A percentile compares a stretch with the other conserved stretches of the same genome.
These are phyloP conservation scores for Cercospora janseana DNA, from an alignment of 2,329 filamentous ascomycete genomes.

Conservation along the genomic window DNA sequence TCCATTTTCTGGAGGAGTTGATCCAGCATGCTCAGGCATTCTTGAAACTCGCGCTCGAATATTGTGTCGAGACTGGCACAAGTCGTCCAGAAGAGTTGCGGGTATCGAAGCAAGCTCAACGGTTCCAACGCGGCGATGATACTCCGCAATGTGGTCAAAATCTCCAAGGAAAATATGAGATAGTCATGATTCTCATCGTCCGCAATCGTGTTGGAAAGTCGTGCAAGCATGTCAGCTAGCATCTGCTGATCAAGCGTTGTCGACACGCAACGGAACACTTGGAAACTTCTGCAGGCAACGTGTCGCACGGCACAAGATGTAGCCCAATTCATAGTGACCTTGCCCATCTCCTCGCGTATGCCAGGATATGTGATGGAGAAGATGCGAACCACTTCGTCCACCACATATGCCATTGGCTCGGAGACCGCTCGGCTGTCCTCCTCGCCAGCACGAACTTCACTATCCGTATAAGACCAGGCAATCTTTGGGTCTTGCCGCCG, in stretches of 20 bases:
- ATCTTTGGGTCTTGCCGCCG: slow-evolving; percentile 80
- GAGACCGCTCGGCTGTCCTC: slow-evolving; percentile 76
- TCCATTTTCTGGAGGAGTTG: slow-evolving; percentile 82
- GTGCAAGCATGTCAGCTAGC: slow-evolving; percentile 93
- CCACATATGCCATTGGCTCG: slow-evolving; percentile 79
- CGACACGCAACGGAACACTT: slow-evolving; percentile 91
- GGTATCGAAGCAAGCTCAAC: slow-evolving; percentile 79
- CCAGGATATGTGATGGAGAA: slow-evolving; percentile 82
- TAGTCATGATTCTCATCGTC: slow-evolving; percentile 86
- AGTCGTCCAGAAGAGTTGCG: slow-evolving; percentile 96
- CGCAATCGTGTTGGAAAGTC: slow-evolving; percentile 93
- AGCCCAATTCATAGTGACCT: slow-evolving; percentile 88
- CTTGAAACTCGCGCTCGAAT: slow-evolving; percentile 90
- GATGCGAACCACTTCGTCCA: slow-evolving; percentile 76
- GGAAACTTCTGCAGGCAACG: slow-evolving; percentile 93
- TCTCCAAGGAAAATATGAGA: slow-evolving; percentile 96
- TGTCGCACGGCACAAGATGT: slow-evolving; percentile 95
- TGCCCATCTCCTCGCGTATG: slow-evolving; percentile 88
- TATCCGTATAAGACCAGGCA: slow-evolving; percentile 93
- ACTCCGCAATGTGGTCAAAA: slow-evolving; percentile 87
- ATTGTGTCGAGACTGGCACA: slow-evolving; percentile 96
- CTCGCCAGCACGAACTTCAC: slow-evolving; percentile 65
- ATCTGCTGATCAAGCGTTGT: slow-evolving; percentile 88
- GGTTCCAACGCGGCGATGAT: slow-evolving; percentile 82
- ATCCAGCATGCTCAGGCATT: slow-evolving; percentile 87